Evolutionary conservation across 805 yeast species (phyloP), one percentile per base, ranked within the genome.

Genomic region (Candida methanosorbosa): DNA sequence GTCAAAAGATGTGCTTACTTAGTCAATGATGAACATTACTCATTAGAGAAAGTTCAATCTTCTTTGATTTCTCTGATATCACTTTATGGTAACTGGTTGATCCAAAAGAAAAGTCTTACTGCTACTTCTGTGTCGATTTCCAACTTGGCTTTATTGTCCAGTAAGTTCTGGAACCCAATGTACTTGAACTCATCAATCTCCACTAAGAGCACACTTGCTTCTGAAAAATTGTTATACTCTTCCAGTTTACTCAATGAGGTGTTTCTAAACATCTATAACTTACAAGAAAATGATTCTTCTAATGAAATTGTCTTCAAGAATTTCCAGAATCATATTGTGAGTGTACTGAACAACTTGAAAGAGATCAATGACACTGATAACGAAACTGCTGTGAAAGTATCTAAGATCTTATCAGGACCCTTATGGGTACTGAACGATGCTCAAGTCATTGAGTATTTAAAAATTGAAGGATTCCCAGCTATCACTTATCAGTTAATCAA

Each of bases 1-100:
- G 34, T 75, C 1, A 50, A 53, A 29, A 63, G 75, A 43, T 38
- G 72, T 3, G 40, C 48, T 11, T 42, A 54, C 1, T 35, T 68
- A 4, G 34, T 66, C 4, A 23, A 42, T 0, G 61, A 57, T 20
- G 37, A 43, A 1, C n/a, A 33, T 0, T 30, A 58, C 3, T 20
- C 38, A 1, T 39, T 57, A 2, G 29, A 37, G 4, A 40, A 50
- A 2, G 32, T 54, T 2, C 56, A 57, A 29, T 40, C 41, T 2
- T 39, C 56, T 4, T 34, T 70, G 2, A 48, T 68, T 21, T 58
- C 52, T 3, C 40, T 72, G 2, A 38, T 70, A n/a, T 57, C 71
- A 1, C 66, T 65, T 34, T 41, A 70, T 34, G 77, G 78, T 0
- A 64, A 66, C 34, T 70, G 61, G 40, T 30, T 51, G 8, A 31